Evolutionary conservation across 176 grass and related monocot species (phyloP), one percentile per base, ranked within the genome.

Genomic region (Raddia distichophylla): DNA sequence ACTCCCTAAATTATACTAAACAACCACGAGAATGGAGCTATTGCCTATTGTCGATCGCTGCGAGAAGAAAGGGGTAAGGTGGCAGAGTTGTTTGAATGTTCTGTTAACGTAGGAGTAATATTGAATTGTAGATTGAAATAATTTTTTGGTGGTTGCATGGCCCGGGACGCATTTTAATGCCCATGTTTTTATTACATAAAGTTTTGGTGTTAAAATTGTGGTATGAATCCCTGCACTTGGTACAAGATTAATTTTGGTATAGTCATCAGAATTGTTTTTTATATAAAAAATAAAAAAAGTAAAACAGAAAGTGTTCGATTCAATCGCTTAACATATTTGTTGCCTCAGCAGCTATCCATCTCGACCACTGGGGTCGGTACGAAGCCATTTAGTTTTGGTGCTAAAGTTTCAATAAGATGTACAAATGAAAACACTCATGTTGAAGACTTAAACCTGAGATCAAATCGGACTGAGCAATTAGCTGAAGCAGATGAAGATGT

Each of bases 401-500:
- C 86, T 72, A 76, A 78, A 86, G 57, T 90, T 78, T 51, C 76
- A 45, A 76, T 43, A 75, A 91, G 64, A 63, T 85, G 71, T 88
- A 57, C 74, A 33, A 87, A 79, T n/a, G 71, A 89, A 46, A 75
- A 89, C 1, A 14, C 60, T 66, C 52, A 7, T 4, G 1, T 70
- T 74, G 74, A 84, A 61, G 69, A 89, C 14, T 64, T 78, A 42
- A 81, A 72, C 48, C 57, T 82, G 13, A 57, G 51, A 64, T 65
- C 73, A 43, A 67, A 78, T 73, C 60, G 44, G 32, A 43, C 48
- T 19, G 63, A 79, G 27, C 79, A 85, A 76, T 75, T 46, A 27
- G 37, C 82, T 57, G 63, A 50, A 10, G 33, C 8, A 48, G 75
- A 60, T 48, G 37, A 81, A 42, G 67, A 86, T 60, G 76, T 73